Evolutionary conservation across 1,284 basidiomycete species (phyloP).

Genomic region (Ganoderma sp.): DNA sequence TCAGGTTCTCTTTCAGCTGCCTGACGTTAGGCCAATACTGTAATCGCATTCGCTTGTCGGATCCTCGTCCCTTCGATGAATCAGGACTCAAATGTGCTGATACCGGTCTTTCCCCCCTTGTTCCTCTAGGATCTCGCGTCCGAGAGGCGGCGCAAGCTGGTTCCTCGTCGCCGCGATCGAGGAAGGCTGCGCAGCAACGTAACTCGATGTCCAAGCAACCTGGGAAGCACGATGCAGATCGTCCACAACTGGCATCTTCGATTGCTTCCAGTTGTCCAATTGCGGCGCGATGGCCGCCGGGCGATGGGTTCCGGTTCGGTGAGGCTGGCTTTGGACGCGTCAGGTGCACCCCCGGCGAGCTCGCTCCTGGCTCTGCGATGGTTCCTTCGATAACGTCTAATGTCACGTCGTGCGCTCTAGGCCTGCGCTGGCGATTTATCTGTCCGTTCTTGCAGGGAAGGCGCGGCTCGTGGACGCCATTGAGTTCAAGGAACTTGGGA

Average conservation of each 20-base stretch:
- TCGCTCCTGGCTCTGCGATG: not conserved
- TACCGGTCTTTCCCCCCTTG: too few relatives aligned
- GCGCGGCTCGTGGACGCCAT: not conserved
- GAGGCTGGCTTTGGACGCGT: not conserved
- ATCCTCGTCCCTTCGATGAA: not conserved
- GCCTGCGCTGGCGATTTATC: too few relatives aligned
- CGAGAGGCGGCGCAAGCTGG: not conserved
- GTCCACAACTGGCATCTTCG: constrained; percentile 3
- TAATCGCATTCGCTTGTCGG: not conserved
- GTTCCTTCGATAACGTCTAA: not conserved
- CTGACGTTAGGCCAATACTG: not conserved
- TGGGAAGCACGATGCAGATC: constrained; percentile 5
- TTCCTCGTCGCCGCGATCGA: not conserved
- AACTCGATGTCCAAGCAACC: not conserved
- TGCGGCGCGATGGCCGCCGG: not conserved
- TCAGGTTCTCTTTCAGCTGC: not conserved
- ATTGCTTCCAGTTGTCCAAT: not conserved
- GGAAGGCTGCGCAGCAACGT: not conserved
- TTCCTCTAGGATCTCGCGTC: not conserved
- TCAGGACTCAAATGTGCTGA: not conserved
- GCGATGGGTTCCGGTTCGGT: not conserved
- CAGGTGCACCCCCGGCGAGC: not conserved
- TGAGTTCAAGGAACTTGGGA: not conserved
- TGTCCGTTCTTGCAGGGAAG: constrained; percentile 1
- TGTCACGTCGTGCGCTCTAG: not conserved